Base-by-base conservation (phyloP, 116 monocot genomes). In the Zostera marina region DNA sequence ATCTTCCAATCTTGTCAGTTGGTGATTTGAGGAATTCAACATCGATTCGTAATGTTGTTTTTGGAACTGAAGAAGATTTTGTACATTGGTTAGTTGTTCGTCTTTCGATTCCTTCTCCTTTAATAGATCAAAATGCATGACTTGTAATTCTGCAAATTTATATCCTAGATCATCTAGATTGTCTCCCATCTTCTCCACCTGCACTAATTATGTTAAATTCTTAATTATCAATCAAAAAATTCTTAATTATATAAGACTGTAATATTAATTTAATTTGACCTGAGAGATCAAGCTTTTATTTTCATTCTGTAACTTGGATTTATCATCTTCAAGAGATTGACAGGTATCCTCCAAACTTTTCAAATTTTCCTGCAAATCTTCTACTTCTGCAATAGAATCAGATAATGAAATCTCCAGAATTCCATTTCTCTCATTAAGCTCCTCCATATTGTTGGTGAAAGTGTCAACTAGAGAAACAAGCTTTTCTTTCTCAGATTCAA, bases 311-410 rank as follows among this genome's bases (percentile, higher is more conserved):
- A 85, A 80, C 44, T 47, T 52, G 12, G 66, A 77, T 38, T 91
- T 80, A 20, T 82, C 72, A 42, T 70, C 65, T 67, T 42, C 38
- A 42, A 85, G 75, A 59, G 73, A 59, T 21, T 59, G 68, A 41
- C 53, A 75, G 19, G 77, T 77, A 54, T 79, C 77, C 62, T 82
- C 85, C 22, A 73, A 62, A 22, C 51, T 64, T 59, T 80, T 80
- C 72, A 82, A 20, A 57, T 71, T 76, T 55, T 56, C 75, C 65
- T 71, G 73, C 68, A 80, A 68, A 7, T 54, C 66, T 61, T 82
- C 80, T 63, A 85, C 53, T 53, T 85, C 86, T 22, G 44, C 56
- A 60, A 76, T 73, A 9, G 65, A 70, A 75, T 79, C 76, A 63
- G 61, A 74, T 25, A 94, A 47, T 12, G 75, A 79, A 42, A 61